Conservation (phyloP, 345 rosid species). For the Kernera saxatilis region DNA sequence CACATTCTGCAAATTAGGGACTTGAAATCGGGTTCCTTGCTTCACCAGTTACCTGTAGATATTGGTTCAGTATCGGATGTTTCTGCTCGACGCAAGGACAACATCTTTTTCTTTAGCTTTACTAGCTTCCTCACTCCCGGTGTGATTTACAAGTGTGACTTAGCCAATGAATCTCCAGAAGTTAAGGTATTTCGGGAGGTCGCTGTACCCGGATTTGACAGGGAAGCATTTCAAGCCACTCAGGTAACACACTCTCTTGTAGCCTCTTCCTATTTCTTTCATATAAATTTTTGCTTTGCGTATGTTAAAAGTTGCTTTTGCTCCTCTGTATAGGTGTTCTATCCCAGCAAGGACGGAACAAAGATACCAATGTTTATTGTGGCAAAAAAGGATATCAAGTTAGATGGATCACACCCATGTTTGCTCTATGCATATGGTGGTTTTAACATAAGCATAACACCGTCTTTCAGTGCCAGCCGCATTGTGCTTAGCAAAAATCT, state of each 20-base stretch:
- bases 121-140: constrained; percentile 86
- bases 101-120: constrained; percentile 53
- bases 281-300: neutral
- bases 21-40: constrained; percentile 63
- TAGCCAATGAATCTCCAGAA: constrained; percentile 47
- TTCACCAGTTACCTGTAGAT: constrained; percentile 69
- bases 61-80: constrained; percentile 71
- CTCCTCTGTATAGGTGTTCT: constrained; percentile 51
- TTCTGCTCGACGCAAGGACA: constrained; percentile 66
- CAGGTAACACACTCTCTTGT: constrained; percentile 50
- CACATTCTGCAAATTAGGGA: constrained; percentile 76
- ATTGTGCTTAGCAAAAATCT: constrained; percentile 60
- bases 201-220: constrained; percentile 70
- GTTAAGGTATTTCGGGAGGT: constrained; percentile 81
- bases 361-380: constrained; percentile 78
- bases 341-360: constrained; percentile 73
- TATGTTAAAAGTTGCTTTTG: neutral
- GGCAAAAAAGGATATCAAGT: constrained; percentile 44
- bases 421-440: constrained; percentile 94
- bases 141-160: constrained; percentile 71
- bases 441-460: constrained; percentile 71
- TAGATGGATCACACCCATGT: constrained; percentile 90
- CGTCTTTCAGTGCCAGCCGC: constrained; percentile 69
- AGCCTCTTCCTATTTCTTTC: neutral
- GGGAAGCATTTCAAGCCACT: constrained; percentile 56